A percentile compares a stretch with the other conserved stretches of the same genome.
Conservation (phyloP, 345 rosid genomes). For the Sisymbrium altissimum region DNA sequence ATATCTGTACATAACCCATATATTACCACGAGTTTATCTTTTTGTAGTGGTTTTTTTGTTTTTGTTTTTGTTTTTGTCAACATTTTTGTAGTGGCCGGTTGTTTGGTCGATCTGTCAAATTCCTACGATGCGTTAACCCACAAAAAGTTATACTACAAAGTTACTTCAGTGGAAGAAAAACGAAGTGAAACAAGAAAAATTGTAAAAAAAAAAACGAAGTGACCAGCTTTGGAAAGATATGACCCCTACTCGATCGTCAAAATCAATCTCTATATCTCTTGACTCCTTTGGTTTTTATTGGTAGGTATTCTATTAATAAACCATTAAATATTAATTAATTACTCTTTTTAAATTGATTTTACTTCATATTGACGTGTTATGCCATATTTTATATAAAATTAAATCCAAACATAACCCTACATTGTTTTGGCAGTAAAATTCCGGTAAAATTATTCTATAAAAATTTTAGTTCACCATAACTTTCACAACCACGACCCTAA, state of each 20-base stretch:
- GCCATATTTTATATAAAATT: neutral
- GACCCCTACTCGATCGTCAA: neutral
- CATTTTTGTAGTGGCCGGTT: constrained; percentile 12
- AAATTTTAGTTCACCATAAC: neutral
- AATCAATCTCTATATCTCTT: neutral
- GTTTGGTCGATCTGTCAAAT: constrained; percentile 17
- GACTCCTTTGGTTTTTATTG: neutral
- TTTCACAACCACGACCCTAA: neutral
- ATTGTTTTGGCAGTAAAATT: neutral
- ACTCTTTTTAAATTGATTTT: neutral
- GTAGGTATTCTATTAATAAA: neutral
- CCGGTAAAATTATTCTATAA: neutral
- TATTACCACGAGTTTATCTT: neutral
- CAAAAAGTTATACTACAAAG: neutral
- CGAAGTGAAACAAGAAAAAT: neutral
- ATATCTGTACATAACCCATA: neutral
- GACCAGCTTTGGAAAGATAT: neutral
- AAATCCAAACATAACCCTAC: neutral
- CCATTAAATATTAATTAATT: neutral
- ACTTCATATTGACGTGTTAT: neutral
- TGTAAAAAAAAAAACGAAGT: neutral
- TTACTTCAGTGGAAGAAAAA: neutral
- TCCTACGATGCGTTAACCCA: neutral
- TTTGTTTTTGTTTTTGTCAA: too few species aligned
- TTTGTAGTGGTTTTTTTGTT: constrained; percentile 1